A percentile compares a stretch with the other conserved stretches of the same genome.
phyloP scores from a whole-genome alignment of 148 eudicot species.

The Cornus florida region DNA sequence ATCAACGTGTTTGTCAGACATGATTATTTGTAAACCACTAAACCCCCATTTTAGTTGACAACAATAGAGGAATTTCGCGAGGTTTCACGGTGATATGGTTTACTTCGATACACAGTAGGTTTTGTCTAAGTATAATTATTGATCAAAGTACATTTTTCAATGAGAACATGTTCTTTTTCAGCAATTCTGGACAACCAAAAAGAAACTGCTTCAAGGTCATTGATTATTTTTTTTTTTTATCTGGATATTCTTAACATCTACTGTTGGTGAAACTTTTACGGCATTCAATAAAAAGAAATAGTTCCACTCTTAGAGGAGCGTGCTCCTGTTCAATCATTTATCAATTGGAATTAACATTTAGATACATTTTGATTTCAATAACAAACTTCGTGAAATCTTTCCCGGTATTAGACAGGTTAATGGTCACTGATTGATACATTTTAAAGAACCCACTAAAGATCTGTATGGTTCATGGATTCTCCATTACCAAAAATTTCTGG shows the following conservation, averaged over 20 bases:
- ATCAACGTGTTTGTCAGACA: not conserved
- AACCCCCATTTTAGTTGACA: not conserved
- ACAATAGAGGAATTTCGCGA: not conserved
- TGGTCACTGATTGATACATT: no score
- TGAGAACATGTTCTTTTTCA: not conserved
- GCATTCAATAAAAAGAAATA: not conserved
- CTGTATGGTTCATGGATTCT: no score
- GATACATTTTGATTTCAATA: not conserved
- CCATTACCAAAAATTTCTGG: no score
- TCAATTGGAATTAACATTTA: not conserved
- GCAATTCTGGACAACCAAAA: not conserved
- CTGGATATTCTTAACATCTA: not conserved
- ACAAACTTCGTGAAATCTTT: not conserved
- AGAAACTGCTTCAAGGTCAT: not conserved
- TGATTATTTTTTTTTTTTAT: not conserved
- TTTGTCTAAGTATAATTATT: not conserved
- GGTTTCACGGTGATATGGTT: not conserved
- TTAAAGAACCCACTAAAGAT: no score
- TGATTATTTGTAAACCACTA: not conserved
- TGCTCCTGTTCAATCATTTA: conserved; percentile 6
- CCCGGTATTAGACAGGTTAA: not conserved
- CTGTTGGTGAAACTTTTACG: not conserved
- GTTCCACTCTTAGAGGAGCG: not conserved
- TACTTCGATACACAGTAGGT: not conserved
- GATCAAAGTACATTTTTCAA: not conserved